Conservation (phyloP, 805 yeast species). For the Starmera dryadoides region DNA sequence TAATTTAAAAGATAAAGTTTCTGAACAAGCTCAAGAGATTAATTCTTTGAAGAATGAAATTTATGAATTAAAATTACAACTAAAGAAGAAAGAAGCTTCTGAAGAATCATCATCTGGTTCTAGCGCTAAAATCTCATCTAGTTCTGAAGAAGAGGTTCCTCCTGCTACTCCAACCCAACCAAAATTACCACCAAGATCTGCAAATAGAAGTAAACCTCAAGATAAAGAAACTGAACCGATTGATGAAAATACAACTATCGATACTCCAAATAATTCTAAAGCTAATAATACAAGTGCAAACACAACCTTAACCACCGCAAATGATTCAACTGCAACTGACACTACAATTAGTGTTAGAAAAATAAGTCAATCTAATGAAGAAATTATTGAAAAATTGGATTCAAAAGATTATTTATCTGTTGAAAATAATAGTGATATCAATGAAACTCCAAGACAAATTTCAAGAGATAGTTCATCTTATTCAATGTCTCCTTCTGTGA, state of each 20-base stretch:
- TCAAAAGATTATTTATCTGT: not conserved
- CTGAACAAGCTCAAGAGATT: conserved; percentile 11
- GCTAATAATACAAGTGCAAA: not conserved
- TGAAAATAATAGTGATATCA: not conserved
- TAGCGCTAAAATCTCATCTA: not conserved
- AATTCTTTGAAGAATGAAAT: conserved; percentile 10
- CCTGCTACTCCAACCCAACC: conserved; percentile 2
- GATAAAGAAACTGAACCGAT: not conserved
- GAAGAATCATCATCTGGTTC: not conserved
- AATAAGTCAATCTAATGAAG: not conserved
- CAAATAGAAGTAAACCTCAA: conserved; percentile 21
- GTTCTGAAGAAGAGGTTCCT: not conserved
- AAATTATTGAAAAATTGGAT: not conserved
- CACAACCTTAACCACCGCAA: not conserved
- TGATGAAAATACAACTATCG: not conserved
- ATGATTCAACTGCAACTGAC: not conserved
- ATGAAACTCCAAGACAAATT: not conserved
- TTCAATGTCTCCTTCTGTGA: not conserved
- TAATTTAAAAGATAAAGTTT: conserved; percentile 11
- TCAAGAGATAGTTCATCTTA: conserved; percentile 1
- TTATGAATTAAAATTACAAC: conserved; percentile 4
- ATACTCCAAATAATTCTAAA: conserved; percentile 1
- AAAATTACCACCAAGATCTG: conserved; percentile 32
- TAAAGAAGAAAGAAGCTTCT: not conserved
- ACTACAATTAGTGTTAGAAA: not conserved